Base-by-base conservation (phyloP, 1,284 basidiomycete species). In the Megacollybia platyphylla region DNA sequence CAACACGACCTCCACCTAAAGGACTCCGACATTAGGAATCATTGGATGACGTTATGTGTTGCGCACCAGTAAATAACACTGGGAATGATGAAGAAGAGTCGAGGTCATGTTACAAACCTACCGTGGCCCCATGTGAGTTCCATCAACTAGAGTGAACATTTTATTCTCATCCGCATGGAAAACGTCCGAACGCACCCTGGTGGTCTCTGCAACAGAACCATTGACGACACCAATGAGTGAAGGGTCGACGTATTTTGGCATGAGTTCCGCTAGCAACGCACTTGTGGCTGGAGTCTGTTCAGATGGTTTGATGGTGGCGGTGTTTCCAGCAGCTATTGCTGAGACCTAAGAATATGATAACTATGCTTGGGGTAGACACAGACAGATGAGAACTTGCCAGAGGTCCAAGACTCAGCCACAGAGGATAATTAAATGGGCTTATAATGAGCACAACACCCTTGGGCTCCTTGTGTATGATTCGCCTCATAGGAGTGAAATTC, bases 111-210 rank as follows among this genome's bases (percentile, higher is more conserved):
- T 7, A 17, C 2, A 2, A 35, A 67, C 77, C 55, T 51, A 89
- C 88, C 83, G 51, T 91, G 88, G 50, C 85, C 90, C 87, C 89
- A 96, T 42, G 71, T 75, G 31, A 88, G 67, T 52, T 89, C 83
- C 7, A 96, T 68, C 4, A 92, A 57, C 68, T 82, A 49, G 20
- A 30, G 9, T 7, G 10, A 13, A 43, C 29, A 26, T 29, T 20
- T 43, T 40, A 9, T 26, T 37, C 34, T 9, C 18, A 26, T 8
- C 28, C 36, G 6, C n/a, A 40, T 27, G 7, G 9, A 32, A 40
- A 43, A 24, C 9, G 36, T 39, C 7, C 44, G 17, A 26, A 43
- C 55, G 7, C 42, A 79, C 79, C 61, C 72, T 82, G 27, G 81
- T 84, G 0, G 82, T 79, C 59, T 91, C 82, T 0, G 79, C 67